Conservation (phyloP, 1,139 yeast genomes). For the Geotrichum histeridarum region DNA sequence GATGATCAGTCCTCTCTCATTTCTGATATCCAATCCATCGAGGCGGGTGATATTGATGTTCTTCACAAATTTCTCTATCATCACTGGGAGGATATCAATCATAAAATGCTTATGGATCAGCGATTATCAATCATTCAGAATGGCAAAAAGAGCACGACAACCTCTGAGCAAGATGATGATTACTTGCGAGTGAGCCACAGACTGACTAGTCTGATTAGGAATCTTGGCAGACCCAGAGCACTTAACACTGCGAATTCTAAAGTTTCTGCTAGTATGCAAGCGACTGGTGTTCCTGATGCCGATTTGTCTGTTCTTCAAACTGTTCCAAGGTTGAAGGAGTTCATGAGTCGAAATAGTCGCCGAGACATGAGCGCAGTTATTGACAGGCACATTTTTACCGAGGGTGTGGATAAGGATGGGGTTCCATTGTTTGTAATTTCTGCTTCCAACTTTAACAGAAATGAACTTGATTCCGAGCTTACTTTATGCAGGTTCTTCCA, state of each 20-base stretch:
- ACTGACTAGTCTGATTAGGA: constrained; percentile 26
- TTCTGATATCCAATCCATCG: constrained; percentile 18
- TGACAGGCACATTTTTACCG: constrained; percentile 52
- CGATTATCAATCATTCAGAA: constrained; percentile 14
- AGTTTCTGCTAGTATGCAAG: neutral
- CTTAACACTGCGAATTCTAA: constrained; percentile 4
- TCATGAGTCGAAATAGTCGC: constrained; percentile 64
- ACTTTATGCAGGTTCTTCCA: constrained; percentile 61
- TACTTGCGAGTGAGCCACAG: constrained; percentile 21
- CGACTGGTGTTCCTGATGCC: constrained; percentile 11
- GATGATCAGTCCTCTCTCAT: constrained; percentile 13
- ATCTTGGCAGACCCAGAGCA: constrained; percentile 27
- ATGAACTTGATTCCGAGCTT: constrained; percentile 49
- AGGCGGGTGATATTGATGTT: constrained; percentile 26
- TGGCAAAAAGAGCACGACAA: neutral
- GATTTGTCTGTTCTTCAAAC: constrained; percentile 16
- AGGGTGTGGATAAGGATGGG: constrained; percentile 67
- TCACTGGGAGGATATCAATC: constrained; percentile 50
- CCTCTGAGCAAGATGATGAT: constrained; percentile 19
- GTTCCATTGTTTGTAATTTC: constrained; percentile 61
- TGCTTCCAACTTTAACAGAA: constrained; percentile 42
- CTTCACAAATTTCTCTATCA: constrained; percentile 63
- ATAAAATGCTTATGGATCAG: constrained; percentile 29
- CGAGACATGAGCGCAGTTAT: constrained; percentile 47
- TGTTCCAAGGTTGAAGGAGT: constrained; percentile 51